These are phyloP conservation scores for Chrysoporthe deuterocubensis DNA, from an alignment of 2,329 filamentous ascomycete species.

Conservation along the genomic window DNA sequence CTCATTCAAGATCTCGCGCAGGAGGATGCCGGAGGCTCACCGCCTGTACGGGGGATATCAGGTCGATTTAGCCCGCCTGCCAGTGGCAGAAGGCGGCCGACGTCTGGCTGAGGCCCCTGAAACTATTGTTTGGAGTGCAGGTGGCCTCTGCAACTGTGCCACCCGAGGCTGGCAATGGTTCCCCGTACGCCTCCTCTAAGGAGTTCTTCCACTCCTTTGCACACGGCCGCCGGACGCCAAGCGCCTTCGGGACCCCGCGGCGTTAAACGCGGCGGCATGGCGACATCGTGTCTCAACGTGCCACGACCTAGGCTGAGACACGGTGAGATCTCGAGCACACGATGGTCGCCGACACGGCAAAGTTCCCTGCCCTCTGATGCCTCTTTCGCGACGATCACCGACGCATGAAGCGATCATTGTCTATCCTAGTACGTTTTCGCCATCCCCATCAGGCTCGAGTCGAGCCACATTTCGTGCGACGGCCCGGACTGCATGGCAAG, in stretches of 20 bases:
- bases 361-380: not conserved
- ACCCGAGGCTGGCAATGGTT: not conserved
- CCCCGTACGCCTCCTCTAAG: not conserved
- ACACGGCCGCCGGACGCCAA: not conserved
- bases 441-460: not conserved
- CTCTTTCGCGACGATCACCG: not conserved
- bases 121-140: not conserved
- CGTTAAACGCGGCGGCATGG: not conserved
- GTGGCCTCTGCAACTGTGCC: not conserved
- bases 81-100: not conserved
- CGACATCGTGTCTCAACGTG: not conserved
- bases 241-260: not conserved
- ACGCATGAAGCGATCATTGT: constrained; percentile 1
- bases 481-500: not conserved
- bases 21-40: not conserved
- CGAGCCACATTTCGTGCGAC: not conserved
- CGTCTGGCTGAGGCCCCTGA: not conserved
- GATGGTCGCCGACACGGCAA: constrained; percentile 15
- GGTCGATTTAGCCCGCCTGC: not conserved
- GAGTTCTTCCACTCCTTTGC: not conserved
- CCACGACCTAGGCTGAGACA: constrained; percentile 7
- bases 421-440: not conserved
- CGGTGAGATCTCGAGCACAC: not conserved
- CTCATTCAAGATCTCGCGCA: not conserved
- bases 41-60: not conserved